Evolutionary conservation across 352 stramenopile species (phyloP).

Genomic region (Phytophthora macrochlamydospora): DNA sequence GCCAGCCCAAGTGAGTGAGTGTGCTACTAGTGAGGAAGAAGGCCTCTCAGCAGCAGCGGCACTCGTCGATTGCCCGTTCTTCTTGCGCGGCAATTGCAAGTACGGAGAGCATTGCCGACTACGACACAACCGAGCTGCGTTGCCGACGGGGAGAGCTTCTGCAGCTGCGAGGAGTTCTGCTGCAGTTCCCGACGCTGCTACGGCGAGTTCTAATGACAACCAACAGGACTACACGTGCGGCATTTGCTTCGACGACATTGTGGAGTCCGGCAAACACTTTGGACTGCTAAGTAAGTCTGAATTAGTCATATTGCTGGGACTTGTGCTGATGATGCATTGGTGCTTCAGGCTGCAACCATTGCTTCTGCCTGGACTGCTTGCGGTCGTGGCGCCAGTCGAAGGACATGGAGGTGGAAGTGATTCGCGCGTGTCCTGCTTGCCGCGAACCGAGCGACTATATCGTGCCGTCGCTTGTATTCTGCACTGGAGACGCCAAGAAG

Average conservation of each 20-base stretch:
- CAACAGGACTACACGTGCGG: slow-evolving; percentile 69
- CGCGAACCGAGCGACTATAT: slow-evolving; percentile 76
- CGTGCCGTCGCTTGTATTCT: slow-evolving; percentile 80
- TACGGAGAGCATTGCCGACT: slow-evolving; percentile 73
- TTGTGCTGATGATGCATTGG: not conserved
- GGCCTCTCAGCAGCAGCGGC: slow-evolving; percentile 52
- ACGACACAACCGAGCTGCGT: slow-evolving; percentile 42
- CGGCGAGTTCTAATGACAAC: slow-evolving; percentile 15
- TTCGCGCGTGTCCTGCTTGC: slow-evolving; percentile 68
- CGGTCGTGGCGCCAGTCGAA: slow-evolving; percentile 76
- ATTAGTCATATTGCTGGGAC: slow-evolving; percentile 1
- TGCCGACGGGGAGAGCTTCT: slow-evolving; percentile 4
- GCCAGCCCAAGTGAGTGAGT: slow-evolving; percentile 35
- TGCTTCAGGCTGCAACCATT: slow-evolving; percentile 64
- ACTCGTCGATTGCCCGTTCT: slow-evolving; percentile 79
- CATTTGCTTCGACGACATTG: slow-evolving; percentile 87
- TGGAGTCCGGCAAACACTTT: slow-evolving; percentile 79
- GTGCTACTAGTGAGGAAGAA: slow-evolving; percentile 35
- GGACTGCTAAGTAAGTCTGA: slow-evolving; percentile 64
- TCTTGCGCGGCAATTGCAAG: slow-evolving; percentile 77
- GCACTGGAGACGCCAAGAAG: slow-evolving; percentile 61
- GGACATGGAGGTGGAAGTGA: slow-evolving; percentile 74
- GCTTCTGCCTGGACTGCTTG: slow-evolving; percentile 79
- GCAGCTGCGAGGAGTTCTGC: not conserved
- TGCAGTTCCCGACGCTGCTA: slow-evolving; percentile 3